phyloP scores from a whole-genome alignment of 2,329 filamentous ascomycete genomes.

The Aspergillus hiratsukae region DNA sequence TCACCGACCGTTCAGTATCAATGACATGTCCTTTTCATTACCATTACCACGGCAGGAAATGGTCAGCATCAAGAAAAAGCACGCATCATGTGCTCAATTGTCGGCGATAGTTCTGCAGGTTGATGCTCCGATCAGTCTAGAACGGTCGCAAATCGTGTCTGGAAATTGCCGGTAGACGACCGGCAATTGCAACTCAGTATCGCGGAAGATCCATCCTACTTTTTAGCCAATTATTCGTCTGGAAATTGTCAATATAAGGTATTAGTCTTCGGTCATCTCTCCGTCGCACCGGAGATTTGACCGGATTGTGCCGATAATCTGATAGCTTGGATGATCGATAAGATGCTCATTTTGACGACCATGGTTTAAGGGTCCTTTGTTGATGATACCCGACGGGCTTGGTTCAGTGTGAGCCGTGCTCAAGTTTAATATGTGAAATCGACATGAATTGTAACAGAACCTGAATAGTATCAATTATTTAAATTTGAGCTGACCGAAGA shows the following conservation, averaged over 20 bases:
- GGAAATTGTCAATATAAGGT: not conserved
- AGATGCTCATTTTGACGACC: not conserved
- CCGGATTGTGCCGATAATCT: too few relatives aligned
- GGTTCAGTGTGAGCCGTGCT: not conserved
- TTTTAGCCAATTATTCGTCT: not conserved
- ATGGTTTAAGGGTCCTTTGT: not conserved
- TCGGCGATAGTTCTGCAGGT: not conserved
- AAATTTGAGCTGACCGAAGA: not conserved
- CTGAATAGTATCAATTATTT: not conserved
- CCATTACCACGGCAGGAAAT: not conserved
- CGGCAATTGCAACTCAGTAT: not conserved
- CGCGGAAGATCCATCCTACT: not conserved
- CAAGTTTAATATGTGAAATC: not conserved
- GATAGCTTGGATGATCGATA: not conserved
- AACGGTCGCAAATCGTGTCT: not conserved
- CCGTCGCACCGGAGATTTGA: too few relatives aligned
- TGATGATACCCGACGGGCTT: not conserved
- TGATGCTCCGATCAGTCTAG: not conserved
- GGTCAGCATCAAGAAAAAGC: not conserved
- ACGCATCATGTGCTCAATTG: too few relatives aligned
- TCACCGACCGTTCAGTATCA: not conserved
- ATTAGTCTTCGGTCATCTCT: not conserved
- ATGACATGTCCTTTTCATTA: not conserved
- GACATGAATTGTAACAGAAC: not conserved
- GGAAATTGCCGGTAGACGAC: not conserved